Conservation (phyloP, 2,329 filamentous ascomycete genomes). For the Penicillium sp. region DNA sequence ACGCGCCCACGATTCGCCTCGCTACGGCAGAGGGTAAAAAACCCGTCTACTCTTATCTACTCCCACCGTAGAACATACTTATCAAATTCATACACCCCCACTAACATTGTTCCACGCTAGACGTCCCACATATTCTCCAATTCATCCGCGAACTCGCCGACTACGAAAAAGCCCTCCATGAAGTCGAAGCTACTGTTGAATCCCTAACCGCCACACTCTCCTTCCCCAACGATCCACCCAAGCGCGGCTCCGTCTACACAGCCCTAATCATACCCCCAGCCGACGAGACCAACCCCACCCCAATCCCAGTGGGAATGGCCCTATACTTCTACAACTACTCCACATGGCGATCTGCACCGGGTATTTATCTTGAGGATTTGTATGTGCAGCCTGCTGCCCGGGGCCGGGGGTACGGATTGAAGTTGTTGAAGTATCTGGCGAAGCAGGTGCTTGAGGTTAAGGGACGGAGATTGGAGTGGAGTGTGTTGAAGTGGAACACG, state of each 20-base stretch:
- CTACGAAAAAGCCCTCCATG: slow-evolving; percentile 72
- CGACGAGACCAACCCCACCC: slow-evolving; percentile 35
- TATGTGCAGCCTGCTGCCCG: slow-evolving; percentile 69
- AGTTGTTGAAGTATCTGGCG: slow-evolving; percentile 70
- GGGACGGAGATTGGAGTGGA: slow-evolving; percentile 80
- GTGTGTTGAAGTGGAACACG: slow-evolving; percentile 87
- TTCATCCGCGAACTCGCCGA: slow-evolving; percentile 80
- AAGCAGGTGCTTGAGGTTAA: slow-evolving; percentile 67
- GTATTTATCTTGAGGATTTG: slow-evolving; percentile 92
- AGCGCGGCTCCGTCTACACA: slow-evolving; percentile 64
- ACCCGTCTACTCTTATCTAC: too few relatives aligned
- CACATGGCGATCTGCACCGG: slow-evolving; percentile 81
- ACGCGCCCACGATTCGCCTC: slow-evolving; percentile 37
- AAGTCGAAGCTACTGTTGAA: slow-evolving; percentile 72
- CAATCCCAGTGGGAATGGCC: slow-evolving; percentile 65
- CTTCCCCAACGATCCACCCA: slow-evolving; percentile 56
- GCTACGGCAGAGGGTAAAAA: slow-evolving; percentile 38
- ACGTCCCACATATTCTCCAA: slow-evolving; percentile 72
- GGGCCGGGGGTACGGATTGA: slow-evolving; percentile 72
- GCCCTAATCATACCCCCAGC: slow-evolving; percentile 58
- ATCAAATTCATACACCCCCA: not conserved
- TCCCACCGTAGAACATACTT: not conserved
- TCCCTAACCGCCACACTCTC: slow-evolving; percentile 70
- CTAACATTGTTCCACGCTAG: slow-evolving; percentile 48
- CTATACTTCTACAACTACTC: slow-evolving; percentile 95